Percentiles rank a stretch among this genome's conserved stretches.
These are phyloP conservation scores for Fusarium cyanostomum DNA, from an alignment of 2,329 filamentous ascomycete species.

Conservation along the genomic window DNA sequence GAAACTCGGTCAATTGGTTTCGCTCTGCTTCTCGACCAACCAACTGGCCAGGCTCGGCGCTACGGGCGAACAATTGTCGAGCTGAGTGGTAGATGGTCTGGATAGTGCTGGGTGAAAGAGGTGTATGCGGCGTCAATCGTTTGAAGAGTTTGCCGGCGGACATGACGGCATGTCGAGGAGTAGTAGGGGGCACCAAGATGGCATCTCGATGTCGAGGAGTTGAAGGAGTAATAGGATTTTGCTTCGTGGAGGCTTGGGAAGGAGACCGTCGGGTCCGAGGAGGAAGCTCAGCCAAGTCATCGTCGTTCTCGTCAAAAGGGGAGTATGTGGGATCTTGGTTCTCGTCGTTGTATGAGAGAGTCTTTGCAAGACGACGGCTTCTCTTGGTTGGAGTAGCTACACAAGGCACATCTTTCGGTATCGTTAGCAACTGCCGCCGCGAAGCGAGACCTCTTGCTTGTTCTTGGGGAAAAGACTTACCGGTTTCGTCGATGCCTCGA, in stretches of 20 bases:
- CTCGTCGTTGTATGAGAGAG: slow-evolving; percentile 69
- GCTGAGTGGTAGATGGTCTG: slow-evolving; percentile 88
- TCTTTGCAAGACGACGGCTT: slow-evolving; percentile 54
- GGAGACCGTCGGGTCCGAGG: slow-evolving; percentile 42
- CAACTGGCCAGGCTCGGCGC: slow-evolving; percentile 76
- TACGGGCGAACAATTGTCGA: slow-evolving; percentile 85
- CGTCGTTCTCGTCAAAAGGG: slow-evolving; percentile 55
- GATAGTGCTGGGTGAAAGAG: slow-evolving; percentile 71
- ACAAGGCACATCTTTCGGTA: slow-evolving; percentile 36
- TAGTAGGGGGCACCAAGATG: slow-evolving; percentile 75
- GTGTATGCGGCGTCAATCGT: slow-evolving; percentile 80
- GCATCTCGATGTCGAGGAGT: slow-evolving; percentile 85
- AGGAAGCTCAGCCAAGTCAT: slow-evolving; percentile 50
- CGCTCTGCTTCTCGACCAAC: slow-evolving; percentile 79
- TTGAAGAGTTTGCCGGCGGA: slow-evolving; percentile 79
- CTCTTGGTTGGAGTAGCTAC: slow-evolving; percentile 55
- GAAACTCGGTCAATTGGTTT: slow-evolving; percentile 73
- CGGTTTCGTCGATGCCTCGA: slow-evolving; percentile 42
- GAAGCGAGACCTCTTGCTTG: not conserved
- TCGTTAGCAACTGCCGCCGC: slow-evolving; percentile 26
- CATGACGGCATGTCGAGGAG: slow-evolving; percentile 85
- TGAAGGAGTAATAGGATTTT: slow-evolving; percentile 71
- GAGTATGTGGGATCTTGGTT: slow-evolving; percentile 62
- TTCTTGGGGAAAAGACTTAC: slow-evolving; percentile 40
- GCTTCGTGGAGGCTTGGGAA: slow-evolving; percentile 47